phyloP scores from a whole-genome alignment of 139 green algal genomes.

The Tetraselmis chui region DNA sequence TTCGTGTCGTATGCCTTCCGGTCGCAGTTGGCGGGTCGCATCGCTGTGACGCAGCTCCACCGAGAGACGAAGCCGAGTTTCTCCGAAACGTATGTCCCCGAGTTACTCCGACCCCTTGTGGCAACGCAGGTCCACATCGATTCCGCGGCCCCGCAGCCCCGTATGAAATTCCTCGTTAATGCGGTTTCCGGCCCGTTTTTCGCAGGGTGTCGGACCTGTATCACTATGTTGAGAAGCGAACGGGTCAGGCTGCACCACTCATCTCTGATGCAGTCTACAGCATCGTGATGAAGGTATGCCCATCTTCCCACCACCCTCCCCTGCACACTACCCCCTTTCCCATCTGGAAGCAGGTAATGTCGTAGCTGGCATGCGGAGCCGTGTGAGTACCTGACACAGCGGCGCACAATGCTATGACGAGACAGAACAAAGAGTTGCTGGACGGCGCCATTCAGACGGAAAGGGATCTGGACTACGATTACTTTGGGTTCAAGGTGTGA shows the following conservation, averaged over 20 bases:
- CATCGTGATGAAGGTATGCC: constrained; percentile 65
- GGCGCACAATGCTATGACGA: constrained; percentile 4
- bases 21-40: constrained; percentile 89
- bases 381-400: too few species aligned
- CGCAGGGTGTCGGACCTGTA: constrained; percentile 87
- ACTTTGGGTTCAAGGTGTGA: constrained; percentile 97
- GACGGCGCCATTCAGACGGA: constrained; percentile 98
- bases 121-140: not conserved
- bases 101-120: not conserved
- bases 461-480: constrained; percentile 99
- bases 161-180: not conserved
- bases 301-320: too few species aligned
- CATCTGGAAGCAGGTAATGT: too few species aligned
- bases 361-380: too few species aligned
- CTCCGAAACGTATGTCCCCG: constrained; percentile 68
- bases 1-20: too few species aligned
- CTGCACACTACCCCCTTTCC: too few species aligned
- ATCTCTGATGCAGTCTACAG: constrained; percentile 86
- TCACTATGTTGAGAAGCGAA: constrained; percentile 84
- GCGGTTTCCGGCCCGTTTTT: not conserved
- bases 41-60: constrained; percentile 98
- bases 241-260: constrained; percentile 70
- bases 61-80: constrained; percentile 99
- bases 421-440: constrained; percentile 68
- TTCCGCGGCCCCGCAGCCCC: not conserved